Percentiles rank a stretch among this genome's conserved stretches.
Conservation (phyloP, 495 filamentous ascomycete genomes). For the Neurospora sp. region DNA sequence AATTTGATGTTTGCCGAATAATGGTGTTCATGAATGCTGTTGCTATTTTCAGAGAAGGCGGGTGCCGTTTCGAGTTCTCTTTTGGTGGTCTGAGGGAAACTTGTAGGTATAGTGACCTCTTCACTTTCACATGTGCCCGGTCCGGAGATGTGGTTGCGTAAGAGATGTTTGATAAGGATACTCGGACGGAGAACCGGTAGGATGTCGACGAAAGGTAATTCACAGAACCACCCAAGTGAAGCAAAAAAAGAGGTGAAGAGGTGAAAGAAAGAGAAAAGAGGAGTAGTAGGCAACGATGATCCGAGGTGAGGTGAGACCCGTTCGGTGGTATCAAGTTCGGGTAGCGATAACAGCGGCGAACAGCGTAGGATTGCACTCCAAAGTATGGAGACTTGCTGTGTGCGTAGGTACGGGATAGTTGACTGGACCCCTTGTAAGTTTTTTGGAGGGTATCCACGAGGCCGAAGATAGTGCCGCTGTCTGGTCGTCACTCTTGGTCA, state of each 20-base stretch:
- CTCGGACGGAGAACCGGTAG: not conserved
- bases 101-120: not conserved
- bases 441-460: not conserved
- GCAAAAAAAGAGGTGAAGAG: not conserved
- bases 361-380: not conserved
- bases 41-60: not conserved
- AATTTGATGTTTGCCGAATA: not conserved
- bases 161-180: not conserved
- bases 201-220: not conserved
- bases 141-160: not conserved
- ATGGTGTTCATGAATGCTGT: not conserved
- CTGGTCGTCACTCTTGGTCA: not conserved
- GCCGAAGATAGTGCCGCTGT: not conserved
- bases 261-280: not conserved
- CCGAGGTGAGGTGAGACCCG: not conserved
- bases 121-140: not conserved
- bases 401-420: not conserved
- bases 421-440: not conserved
- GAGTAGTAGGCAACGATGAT: not conserved
- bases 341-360: not conserved
- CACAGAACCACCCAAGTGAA: not conserved
- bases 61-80: not conserved
- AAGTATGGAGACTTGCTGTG: not conserved
- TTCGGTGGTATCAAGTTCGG: not conserved
- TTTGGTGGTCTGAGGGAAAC: not conserved